Conservation (phyloP, 768 basidiomycete genomes). For the Cystobasidium onofrii region DNA sequence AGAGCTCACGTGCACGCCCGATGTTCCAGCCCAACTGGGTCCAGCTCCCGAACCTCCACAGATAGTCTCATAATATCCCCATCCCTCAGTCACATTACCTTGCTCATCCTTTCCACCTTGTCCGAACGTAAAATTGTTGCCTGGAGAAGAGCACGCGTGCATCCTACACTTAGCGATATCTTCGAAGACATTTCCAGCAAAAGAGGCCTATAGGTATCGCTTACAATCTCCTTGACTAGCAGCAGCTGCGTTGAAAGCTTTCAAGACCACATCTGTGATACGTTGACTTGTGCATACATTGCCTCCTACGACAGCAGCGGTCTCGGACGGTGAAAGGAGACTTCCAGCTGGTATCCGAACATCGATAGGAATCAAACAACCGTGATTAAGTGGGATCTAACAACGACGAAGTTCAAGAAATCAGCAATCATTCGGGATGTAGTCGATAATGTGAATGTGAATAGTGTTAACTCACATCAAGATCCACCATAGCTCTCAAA, state of each 20-base stretch:
- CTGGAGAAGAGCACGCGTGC: too few relatives aligned
- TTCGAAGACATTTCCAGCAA: too few relatives aligned
- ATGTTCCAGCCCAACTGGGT: slow-evolving; percentile 78
- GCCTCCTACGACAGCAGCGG: slow-evolving; percentile 84
- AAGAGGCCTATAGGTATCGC: slow-evolving; percentile 41
- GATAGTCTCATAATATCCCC: slow-evolving; percentile 59
- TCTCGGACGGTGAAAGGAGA: slow-evolving; percentile 69
- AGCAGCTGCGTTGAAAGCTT: slow-evolving; percentile 82
- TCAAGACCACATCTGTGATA: slow-evolving; percentile 88
- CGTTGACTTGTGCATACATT: slow-evolving; percentile 85
- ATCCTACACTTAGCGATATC: too few relatives aligned
- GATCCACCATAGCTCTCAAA: slow-evolving; percentile 39
- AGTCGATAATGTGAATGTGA: too few relatives aligned
- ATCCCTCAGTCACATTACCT: slow-evolving; percentile 65
- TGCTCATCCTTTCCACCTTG: slow-evolving; percentile 76
- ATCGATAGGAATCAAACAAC: slow-evolving; percentile 59
- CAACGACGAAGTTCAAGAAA: slow-evolving; percentile 54
- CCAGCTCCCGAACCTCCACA: slow-evolving; percentile 91
- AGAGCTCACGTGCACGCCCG: slow-evolving; percentile 66
- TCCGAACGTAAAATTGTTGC: slow-evolving; percentile 75
- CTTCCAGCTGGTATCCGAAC: slow-evolving; percentile 74
- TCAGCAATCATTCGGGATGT: too few relatives aligned
- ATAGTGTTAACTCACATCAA: slow-evolving; percentile 34
- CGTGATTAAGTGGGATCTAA: slow-evolving; percentile 87
- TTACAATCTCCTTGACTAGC: slow-evolving; percentile 84